Evolutionary conservation across 495 filamentous ascomycete genomes (phyloP).

Genomic region (Neurospora cerealis): DNA sequence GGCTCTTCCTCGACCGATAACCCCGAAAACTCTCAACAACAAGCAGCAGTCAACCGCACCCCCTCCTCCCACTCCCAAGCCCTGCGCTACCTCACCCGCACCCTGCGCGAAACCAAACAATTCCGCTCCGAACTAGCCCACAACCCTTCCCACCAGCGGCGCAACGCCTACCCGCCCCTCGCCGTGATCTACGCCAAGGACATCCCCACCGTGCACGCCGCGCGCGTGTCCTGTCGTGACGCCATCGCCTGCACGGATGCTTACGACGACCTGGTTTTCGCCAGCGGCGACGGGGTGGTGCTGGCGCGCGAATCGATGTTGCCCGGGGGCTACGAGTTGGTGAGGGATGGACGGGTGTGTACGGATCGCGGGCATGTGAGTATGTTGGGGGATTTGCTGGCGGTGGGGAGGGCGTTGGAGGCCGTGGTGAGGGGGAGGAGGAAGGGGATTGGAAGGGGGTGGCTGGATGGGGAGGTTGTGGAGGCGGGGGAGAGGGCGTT

Average conservation of each 20-base stretch:
- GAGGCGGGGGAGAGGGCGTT: neutral
- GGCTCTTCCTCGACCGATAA: slow-evolving; percentile 26
- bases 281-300: slow-evolving; percentile 82
- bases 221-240: slow-evolving; percentile 52
- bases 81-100: slow-evolving; percentile 65
- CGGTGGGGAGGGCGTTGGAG: slow-evolving; percentile 61
- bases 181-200: slow-evolving; percentile 84
- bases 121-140: slow-evolving; percentile 69
- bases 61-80: slow-evolving; percentile 23
- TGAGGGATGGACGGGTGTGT: slow-evolving; percentile 59
- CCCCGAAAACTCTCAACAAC: slow-evolving; percentile 10
- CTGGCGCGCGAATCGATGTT: slow-evolving; percentile 54
- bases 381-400: slow-evolving; percentile 75
- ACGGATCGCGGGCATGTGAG: slow-evolving; percentile 81
- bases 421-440: slow-evolving; percentile 55
- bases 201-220: slow-evolving; percentile 74
- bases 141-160: slow-evolving; percentile 43
- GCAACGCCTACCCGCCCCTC: slow-evolving; percentile 70
- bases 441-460: slow-evolving; percentile 59
- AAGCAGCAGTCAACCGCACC: slow-evolving; percentile 10
- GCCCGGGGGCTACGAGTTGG: slow-evolving; percentile 66
- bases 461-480: neutral
- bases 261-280: slow-evolving; percentile 83
- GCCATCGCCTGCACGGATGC: slow-evolving; percentile 64
- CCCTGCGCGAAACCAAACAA: slow-evolving; percentile 53